Evolutionary conservation across 768 basidiomycete genomes (phyloP), one percentile per base, ranked within the genome.

Genomic region (Flagelloscypha sp.): DNA sequence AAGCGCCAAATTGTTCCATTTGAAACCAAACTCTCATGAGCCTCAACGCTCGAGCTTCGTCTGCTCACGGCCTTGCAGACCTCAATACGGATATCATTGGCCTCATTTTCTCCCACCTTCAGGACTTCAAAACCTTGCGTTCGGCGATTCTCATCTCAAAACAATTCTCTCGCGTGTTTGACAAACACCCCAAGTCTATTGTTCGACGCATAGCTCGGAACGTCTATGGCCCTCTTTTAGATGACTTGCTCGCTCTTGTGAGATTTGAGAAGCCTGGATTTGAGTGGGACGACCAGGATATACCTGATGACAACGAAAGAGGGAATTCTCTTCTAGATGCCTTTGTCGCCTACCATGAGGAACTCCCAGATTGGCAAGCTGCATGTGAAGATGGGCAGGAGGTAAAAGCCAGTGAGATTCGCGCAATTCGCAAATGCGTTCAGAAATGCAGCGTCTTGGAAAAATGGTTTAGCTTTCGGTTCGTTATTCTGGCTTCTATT

Each of bases 41-140:
- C n/a, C n/a, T n/a, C n/a, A n/a, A n/a, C n/a, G n/a, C n/a, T n/a
- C n/a, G n/a, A n/a, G n/a, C n/a, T n/a, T n/a, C n/a, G n/a, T n/a
- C n/a, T n/a, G n/a, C n/a, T n/a, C n/a, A n/a, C n/a, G n/a, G n/a
- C n/a, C n/a, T n/a, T n/a, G n/a, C n/a, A n/a, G n/a, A n/a, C n/a
- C 40, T 52, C 4, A 41, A 50, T 39, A 43, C 47, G 24, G 49
- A 56, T 36, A 37, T 53, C 33, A 30, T 51, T n/a, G 48, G 53
- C 41, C 45, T 47, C 7, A 41, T 56, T 1, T 35, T 56, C 19
- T 47, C 46, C 8, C 49, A 39, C 20, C 44, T 49, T n/a, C 46
- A 45, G 4, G 31, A 39, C 12, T 54, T 57, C 33, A n/a, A 18
- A 8, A 25, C 43, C 16, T 42, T 56, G 9, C 36, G 42, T 13